These are phyloP conservation scores for Pontederia paniculata DNA, from an alignment of 176 grass and related monocot species.

Conservation along the genomic window DNA sequence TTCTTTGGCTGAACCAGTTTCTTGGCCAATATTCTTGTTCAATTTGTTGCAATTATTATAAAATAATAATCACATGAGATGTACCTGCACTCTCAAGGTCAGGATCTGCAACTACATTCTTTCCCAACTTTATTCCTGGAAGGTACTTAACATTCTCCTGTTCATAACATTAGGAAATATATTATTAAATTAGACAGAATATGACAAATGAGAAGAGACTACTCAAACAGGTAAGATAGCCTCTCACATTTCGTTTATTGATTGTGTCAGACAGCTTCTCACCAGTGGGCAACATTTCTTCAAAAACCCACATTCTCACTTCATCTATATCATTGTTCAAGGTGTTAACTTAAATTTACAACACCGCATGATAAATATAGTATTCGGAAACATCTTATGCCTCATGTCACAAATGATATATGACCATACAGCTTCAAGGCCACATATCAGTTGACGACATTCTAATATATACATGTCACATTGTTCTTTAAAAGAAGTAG, in stretches of 20 bases:
- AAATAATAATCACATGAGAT: neutral
- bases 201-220: slow-evolving; percentile 5
- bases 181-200: neutral
- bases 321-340: slow-evolving; percentile 40
- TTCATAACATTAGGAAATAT: slow-evolving; percentile 12
- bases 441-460: too few species aligned
- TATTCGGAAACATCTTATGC: too few species aligned
- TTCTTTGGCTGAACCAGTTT: too few species aligned
- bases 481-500: too few species aligned
- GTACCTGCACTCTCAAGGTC: slow-evolving; percentile 94
- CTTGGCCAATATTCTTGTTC: too few species aligned
- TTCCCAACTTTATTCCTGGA: slow-evolving; percentile 76
- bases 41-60: too few species aligned
- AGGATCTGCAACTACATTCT: slow-evolving; percentile 72
- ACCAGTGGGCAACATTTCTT: slow-evolving; percentile 61
- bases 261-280: slow-evolving; percentile 77
- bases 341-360: neutral
- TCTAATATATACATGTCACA: too few species aligned
- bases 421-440: too few species aligned
- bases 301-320: slow-evolving; percentile 91
- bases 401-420: too few species aligned
- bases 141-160: slow-evolving; percentile 96
- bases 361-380: too few species aligned
- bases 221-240: neutral
- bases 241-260: slow-evolving; percentile 58